These are phyloP conservation scores for Chlamydomonas sphaeroides DNA, from an alignment of 139 green algal species.

Conservation along the genomic window DNA sequence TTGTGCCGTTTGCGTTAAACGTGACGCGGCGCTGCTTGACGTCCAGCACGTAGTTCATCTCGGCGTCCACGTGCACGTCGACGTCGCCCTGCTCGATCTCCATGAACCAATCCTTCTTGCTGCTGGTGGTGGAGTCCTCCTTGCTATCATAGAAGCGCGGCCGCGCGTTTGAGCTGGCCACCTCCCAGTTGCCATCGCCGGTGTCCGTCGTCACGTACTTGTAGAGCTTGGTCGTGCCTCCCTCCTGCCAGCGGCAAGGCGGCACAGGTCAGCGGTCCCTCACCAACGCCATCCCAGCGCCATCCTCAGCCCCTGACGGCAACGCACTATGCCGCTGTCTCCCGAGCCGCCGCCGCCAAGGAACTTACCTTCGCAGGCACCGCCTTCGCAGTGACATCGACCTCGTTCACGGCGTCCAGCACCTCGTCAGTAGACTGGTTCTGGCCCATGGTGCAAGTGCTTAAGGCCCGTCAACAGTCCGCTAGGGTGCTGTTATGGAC, in stretches of 20 bases:
- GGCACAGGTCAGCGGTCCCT: background rate
- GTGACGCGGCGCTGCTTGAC: constrained; percentile 61
- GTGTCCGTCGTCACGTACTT: constrained; percentile 59
- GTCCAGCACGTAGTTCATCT: constrained; percentile 57
- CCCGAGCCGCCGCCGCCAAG: too few relatives aligned
- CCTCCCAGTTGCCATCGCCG: constrained; percentile 62
- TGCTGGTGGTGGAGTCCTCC: constrained; percentile 64
- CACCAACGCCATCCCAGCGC: too few relatives aligned
- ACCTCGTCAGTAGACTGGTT: constrained; percentile 11
- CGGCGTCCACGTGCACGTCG: constrained; percentile 57
- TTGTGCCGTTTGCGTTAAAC: constrained; percentile 58
- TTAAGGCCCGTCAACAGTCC: too few relatives aligned
- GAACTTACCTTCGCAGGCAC: constrained; percentile 11
- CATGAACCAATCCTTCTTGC: constrained; percentile 24
- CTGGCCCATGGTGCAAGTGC: background rate
- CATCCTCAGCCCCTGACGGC: background rate
- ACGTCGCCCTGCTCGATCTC: constrained; percentile 62
- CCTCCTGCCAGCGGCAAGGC: background rate
- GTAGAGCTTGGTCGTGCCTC: constrained; percentile 56
- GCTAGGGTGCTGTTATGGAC: too few relatives aligned
- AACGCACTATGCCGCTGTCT: too few relatives aligned
- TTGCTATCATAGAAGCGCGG: constrained; percentile 76
- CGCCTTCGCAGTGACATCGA: background rate
- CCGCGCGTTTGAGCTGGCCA: constrained; percentile 52
- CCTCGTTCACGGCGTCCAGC: constrained; percentile 33